Conservation (phyloP, 306 rosid species). For the Fagus crenata region DNA sequence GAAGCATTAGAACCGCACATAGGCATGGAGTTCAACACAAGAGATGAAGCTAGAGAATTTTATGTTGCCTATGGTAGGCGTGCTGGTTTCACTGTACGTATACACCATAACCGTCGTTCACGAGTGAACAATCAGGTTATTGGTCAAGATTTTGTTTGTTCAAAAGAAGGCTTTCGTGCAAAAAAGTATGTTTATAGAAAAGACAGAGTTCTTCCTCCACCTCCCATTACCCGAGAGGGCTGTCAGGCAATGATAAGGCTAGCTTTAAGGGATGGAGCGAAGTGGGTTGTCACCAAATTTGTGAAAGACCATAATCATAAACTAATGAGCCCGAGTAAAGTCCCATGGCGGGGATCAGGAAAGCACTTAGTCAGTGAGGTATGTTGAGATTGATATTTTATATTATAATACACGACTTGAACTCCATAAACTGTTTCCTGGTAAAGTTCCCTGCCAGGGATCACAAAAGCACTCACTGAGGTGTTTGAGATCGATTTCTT, state of each 20-base stretch:
- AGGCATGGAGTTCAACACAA: slow-evolving; percentile 66
- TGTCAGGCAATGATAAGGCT: slow-evolving; percentile 76
- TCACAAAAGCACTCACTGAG: too few relatives aligned
- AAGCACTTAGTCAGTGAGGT: slow-evolving; percentile 72
- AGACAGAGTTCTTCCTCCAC: slow-evolving; percentile 79
- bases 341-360: slow-evolving; percentile 71
- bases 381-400: slow-evolving; percentile 24
- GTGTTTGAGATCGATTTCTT: too few relatives aligned
- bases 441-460: neutral
- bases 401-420: too few relatives aligned
- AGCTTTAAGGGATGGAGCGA: slow-evolving; percentile 61
- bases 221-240: slow-evolving; percentile 69
- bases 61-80: slow-evolving; percentile 63
- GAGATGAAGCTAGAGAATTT: slow-evolving; percentile 76
- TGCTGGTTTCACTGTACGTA: slow-evolving; percentile 62
- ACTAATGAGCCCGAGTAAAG: slow-evolving; percentile 67
- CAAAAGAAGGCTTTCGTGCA: slow-evolving; percentile 77
- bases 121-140: slow-evolving; percentile 67
- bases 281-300: slow-evolving; percentile 73
- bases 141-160: slow-evolving; percentile 81
- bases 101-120: slow-evolving; percentile 78
- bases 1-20: slow-evolving; percentile 49
- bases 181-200: slow-evolving; percentile 66
- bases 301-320: slow-evolving; percentile 70
- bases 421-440: neutral